Evolutionary conservation across 2,329 filamentous ascomycete species (phyloP).

Genomic region (Trichoderma sp.): DNA sequence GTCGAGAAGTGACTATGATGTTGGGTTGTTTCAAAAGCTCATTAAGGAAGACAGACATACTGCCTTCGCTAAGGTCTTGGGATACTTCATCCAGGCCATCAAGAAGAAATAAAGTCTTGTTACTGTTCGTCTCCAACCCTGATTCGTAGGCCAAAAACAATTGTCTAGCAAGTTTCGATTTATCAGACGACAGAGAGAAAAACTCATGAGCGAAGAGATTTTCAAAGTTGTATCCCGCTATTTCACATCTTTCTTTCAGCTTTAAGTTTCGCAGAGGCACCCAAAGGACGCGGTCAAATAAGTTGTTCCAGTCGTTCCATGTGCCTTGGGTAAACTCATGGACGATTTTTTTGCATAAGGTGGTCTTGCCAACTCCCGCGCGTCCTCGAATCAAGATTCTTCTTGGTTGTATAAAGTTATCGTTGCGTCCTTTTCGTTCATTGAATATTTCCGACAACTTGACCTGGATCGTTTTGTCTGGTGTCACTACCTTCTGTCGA

Average conservation of each 20-base stretch:
- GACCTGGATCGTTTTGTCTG: slow-evolving; percentile 28
- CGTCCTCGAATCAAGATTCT: slow-evolving; percentile 38
- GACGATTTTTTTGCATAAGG: slow-evolving; percentile 43
- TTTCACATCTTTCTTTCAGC: slow-evolving; percentile 29
- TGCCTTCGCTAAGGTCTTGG: slow-evolving; percentile 21
- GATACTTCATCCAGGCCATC: slow-evolving; percentile 48
- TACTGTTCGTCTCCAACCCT: neutral
- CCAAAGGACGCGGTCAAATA: slow-evolving; percentile 43
- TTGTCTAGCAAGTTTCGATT: slow-evolving; percentile 25
- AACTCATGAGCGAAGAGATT: slow-evolving; percentile 33
- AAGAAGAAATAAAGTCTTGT: slow-evolving; percentile 42
- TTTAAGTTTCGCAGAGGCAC: slow-evolving; percentile 37
- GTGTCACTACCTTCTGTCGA: slow-evolving; percentile 33
- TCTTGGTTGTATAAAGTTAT: slow-evolving; percentile 27
- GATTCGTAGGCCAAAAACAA: slow-evolving; percentile 21
- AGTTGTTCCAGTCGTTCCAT: slow-evolving; percentile 19
- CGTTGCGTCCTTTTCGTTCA: slow-evolving; percentile 25
- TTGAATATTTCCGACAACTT: slow-evolving; percentile 33
- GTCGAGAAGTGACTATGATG: slow-evolving; percentile 45
- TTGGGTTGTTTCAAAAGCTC: slow-evolving; percentile 36
- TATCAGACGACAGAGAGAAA: slow-evolving; percentile 27
- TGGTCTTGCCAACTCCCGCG: slow-evolving; percentile 42
- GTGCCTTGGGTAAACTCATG: slow-evolving; percentile 33
- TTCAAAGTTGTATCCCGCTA: slow-evolving; percentile 27
- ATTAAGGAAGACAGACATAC: slow-evolving; percentile 30